Evolutionary conservation across 768 basidiomycete genomes (phyloP).

Genomic region (Tricholoma bakamatsutake): DNA sequence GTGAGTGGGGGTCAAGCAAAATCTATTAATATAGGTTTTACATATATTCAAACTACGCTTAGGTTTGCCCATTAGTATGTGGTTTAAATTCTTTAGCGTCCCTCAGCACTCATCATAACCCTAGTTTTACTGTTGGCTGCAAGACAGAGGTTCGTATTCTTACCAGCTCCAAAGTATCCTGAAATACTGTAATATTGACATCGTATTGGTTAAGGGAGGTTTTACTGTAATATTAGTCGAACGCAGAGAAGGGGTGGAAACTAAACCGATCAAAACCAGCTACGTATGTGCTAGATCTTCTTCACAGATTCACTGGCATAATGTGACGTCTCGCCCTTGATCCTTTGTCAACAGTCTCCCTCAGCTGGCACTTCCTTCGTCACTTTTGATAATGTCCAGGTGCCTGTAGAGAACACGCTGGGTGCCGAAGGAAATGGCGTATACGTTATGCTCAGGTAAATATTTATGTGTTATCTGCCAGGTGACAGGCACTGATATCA

Average conservation of each 20-base stretch:
- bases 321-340: background rate
- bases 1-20: constrained; percentile 26
- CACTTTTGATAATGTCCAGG: constrained; percentile 76
- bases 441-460: constrained; percentile 42
- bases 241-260: constrained; percentile 75
- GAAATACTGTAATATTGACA: background rate
- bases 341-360: constrained; percentile 38
- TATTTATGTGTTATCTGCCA: constrained; percentile 1
- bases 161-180: background rate
- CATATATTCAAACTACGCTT: constrained; percentile 3
- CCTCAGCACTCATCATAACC: background rate
- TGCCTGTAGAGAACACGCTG: constrained; percentile 79
- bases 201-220: constrained; percentile 35
- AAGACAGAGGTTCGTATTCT: constrained; percentile 39
- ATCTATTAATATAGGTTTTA: background rate
- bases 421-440: constrained; percentile 72
- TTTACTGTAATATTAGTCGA: constrained; percentile 86
- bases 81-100: background rate
- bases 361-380: constrained; percentile 79
- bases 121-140: constrained; percentile 62
- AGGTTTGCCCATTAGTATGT: constrained; percentile 42
- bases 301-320: background rate
- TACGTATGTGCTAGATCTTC: constrained; percentile 18
- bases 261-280: constrained; percentile 78
- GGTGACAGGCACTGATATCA: constrained; percentile 21